Base-by-base conservation (phyloP, 768 basidiomycete genomes). In the Asterophora parasitica region DNA sequence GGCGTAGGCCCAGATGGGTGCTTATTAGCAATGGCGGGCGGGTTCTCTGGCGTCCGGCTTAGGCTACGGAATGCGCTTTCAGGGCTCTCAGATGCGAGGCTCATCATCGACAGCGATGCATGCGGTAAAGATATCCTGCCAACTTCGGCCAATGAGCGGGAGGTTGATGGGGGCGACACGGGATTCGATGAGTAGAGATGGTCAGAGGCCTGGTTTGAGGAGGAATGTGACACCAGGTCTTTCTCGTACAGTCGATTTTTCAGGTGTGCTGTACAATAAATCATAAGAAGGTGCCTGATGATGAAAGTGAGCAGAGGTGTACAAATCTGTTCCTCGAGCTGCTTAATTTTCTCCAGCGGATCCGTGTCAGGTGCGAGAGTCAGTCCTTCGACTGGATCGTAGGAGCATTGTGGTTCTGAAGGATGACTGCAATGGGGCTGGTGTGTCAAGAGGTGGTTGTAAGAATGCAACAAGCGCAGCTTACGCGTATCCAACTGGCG, bases 331-430 rank as follows among this genome's bases (percentile, higher is more conserved):
- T 81, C 80, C 64, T 92, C 89, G 13, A 92, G 69, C 34, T 82
- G 75, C 49, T 76, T 78, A 48, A 92, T 88, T 63, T 84, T 88
- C 51, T 88, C 85, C 10, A 79, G 57, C n/a, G 88, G 87, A 63
- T 91, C 85, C 10, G 77, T 81, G 50, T 90, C 86, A 41, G 88
- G 78, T 16, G 85, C 83, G 32, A 92, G 76, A 7, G 80, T 74
- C 31, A 91, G 64, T 13, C 89, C 90, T 63, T 92, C 89, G 12
- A 91, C 82, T 2, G 88, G 89, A 65, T 92, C 89, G 62, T 92
- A 92, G 8, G 79, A 79, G 58, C 89, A 92, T 58, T 85, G 83
- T 7, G 89, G 89, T 62, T 90, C 88, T 8, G 78, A 71, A n/a
- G 90, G 90, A 65, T 92, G 89, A 17, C 88, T 90, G 56, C 16